Base-by-base conservation (phyloP, 2,329 filamentous ascomycete genomes). In the Diaporthe aspalathi region DNA sequence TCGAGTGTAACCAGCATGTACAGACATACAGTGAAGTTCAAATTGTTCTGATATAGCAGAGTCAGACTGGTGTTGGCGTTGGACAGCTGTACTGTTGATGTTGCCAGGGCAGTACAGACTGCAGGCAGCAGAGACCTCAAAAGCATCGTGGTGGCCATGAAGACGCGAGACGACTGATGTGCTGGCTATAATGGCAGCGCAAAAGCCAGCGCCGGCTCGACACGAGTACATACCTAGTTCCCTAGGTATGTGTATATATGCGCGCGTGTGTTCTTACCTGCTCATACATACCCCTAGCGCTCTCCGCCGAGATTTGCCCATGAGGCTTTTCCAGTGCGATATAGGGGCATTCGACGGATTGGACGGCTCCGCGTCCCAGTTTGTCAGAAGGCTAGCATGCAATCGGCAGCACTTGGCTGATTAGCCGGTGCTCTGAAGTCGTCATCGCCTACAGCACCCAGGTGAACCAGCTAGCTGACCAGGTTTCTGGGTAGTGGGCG, bases 41-140 rank as follows among this genome's bases (percentile, higher is more conserved):
- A 29, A 17, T 62, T 29, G 9, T 62, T 62, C 40, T 47, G 56
- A 32, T 62, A 62, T 3, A 62, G 56, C 17, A 62, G 56, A 32
- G 56, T 62, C 56, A 62, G 56, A 40, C 56, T 62, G 40, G 56
- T 62, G 24, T 62, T 47, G 38, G 11, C 24, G 17, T 47, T 47
- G 4, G 40, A 62, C 40, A 62, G 2, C 5, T 14, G 56, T 32
- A 20, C 56, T 62, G 38, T 17, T 17, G 56, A 27, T 24, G 56
- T 40, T n/a, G 54, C 35, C 20, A 43, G 20, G 16, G 54, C 38
- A 32, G 56, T 11, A 43, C 40, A 62, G 40, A 29, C 40, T 17
- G 24, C 40, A 29, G 40, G 24, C 2, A 62, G 56, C 40, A 62
- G 56, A 4, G 24, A 62, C 24, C 17, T 45, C 12, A 45, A 40